Base-by-base conservation (phyloP, 768 basidiomycete species). In the Hypsizygus marmoreus region DNA sequence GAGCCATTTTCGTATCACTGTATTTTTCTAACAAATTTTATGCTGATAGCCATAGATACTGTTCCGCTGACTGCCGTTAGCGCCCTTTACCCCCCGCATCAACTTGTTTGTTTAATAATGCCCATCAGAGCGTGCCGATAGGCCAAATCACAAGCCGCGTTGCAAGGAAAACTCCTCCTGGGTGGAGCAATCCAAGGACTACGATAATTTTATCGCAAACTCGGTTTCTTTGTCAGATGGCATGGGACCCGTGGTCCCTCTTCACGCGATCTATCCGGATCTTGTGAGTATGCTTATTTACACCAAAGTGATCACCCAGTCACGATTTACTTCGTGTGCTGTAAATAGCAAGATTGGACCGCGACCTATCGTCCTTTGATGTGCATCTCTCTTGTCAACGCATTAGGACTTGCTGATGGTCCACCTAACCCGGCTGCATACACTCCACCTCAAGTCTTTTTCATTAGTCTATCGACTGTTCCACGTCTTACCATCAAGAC, bases 31-130 rank as follows among this genome's bases (percentile, higher is more conserved):
- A 12, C 13, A 33, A 22, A 13, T 12, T 38, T 8, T 19, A 6
- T 4, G 28, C 28, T 26, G 13, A 10, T 22, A 43, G 43, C 7
- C 33, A 23, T 12, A 31, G 19, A 14, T 43, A 43, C 24, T 35
- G 43, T 31, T 35, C 32, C n/a, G 16, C 22, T 3, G 28, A 43
- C 16, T 43, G 43, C 13, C 43, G 43, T 35, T 17, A 23, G 32
- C n/a, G 20, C 9, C 4, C 16, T 26, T 3, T 4, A 16, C 5
- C 8, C 23, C 22, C 33, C 12, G 23, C 20, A 11, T 33, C 10
- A 16, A 11, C n/a, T 16, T 14, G 4, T 13, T 34, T n/a, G 8
- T 8, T 14, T 39, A 16, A 39, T 16, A 39, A 6, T 16, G 12
- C 6, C n/a, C 22, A 4, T 25, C 24, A 39, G 43, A 35, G 43